Base-by-base conservation (phyloP, 306 rosid genomes). In the Quercus glauca region DNA sequence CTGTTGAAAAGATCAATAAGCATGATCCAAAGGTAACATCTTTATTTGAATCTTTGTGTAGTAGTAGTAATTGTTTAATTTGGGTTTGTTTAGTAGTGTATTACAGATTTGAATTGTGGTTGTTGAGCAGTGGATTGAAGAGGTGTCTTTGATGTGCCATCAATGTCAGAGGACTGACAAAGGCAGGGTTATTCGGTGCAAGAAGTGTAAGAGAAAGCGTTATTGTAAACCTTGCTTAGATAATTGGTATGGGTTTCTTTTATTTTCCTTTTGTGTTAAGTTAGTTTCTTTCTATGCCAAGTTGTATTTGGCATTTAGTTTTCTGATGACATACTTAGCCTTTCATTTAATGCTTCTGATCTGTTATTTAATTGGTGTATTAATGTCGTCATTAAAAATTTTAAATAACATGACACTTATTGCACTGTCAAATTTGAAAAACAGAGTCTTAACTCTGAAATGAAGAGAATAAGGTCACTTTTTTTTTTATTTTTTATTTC, bases 81-180 rank as follows among this genome's bases (percentile, higher is more conserved):
- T 35, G 8, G 41, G 49, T 35, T 31, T 55, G 68, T 41, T 55
- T 43, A 17, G 25, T 56, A 26, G 41, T 35, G 41, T 35, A 6
- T 35, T 6, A 6, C 41, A 5, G 41, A 35, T 35, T 35, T 35
- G 41, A 33, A 6, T 35, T 35, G 41, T 5, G 6, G 6, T 35
- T 35, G 69, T 43, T 58, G n/a, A 26, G 35, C 89, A 89, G 96
- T 85, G 55, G 81, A 69, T 80, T 28, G 92, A 80, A 75, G 83
- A 88, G 55, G 51, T 19, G 17, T 83, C 85, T 78, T 65, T 77
- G 63, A 92, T 92, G 97, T 95, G 97, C 80, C 99, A 92, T 86
- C 97, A 95, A 70, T 92, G 99, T 69, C 96, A 95, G 83, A 91
- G 94, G 83, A 92, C 88, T 78, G 97, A 91, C 57, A 95, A 91